Percentiles rank a stretch among this genome's conserved stretches.
phyloP scores from a whole-genome alignment of 2,329 filamentous ascomycete genomes.

The Ophiocordyceps camponoti-leonardi region DNA sequence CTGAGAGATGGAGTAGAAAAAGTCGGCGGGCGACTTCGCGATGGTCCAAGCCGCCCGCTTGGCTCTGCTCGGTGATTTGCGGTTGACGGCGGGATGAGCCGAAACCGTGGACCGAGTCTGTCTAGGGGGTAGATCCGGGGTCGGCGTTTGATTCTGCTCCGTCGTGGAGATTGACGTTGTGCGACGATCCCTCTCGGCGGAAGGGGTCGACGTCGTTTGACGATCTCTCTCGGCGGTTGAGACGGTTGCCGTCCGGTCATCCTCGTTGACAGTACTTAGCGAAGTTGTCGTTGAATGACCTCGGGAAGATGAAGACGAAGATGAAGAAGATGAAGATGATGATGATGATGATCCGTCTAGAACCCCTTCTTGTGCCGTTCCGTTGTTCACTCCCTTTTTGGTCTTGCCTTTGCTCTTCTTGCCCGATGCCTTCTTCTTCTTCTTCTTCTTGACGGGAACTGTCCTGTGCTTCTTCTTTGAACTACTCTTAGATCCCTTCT shows the following conservation, averaged over 20 bases:
- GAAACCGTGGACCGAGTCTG: background rate
- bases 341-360: background rate
- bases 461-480: constrained; percentile 18
- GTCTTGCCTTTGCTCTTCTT: constrained; percentile 20
- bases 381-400: background rate
- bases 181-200: background rate
- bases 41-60: constrained; percentile 32
- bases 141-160: background rate
- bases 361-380: background rate
- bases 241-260: background rate
- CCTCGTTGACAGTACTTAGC: background rate
- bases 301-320: background rate
- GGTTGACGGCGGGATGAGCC: background rate
- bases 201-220: background rate
- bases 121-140: background rate
- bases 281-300: background rate
- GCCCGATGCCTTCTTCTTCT: constrained; percentile 31
- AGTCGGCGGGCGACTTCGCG: constrained; percentile 38
- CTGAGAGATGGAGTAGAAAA: constrained; percentile 44
- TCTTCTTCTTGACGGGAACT: constrained; percentile 20
- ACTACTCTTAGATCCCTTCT: constrained; percentile 37
- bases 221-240: background rate
- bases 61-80: constrained; percentile 31
- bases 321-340: background rate
- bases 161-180: background rate